Percentiles rank a stretch among this genome's conserved stretches.
phyloP scores from a whole-genome alignment of 2,329 filamentous ascomycete species.

The Phyllachora maydis region DNA sequence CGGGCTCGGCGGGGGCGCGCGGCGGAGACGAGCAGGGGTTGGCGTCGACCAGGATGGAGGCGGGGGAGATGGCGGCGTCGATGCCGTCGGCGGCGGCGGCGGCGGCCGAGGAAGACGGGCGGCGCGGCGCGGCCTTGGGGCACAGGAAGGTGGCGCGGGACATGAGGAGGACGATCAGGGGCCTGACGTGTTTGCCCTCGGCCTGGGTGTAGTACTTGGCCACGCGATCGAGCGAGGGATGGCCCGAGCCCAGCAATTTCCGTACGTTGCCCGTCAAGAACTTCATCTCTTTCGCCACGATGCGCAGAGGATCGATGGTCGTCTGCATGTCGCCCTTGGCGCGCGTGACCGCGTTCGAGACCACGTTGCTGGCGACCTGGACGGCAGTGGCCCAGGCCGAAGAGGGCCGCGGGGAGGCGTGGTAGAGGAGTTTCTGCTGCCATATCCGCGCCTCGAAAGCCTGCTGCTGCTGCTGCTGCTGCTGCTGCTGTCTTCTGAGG shows the following conservation, averaged over 20 bases:
- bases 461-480: conserved; percentile 10
- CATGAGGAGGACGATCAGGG: conserved; percentile 90
- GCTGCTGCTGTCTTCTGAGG: no score
- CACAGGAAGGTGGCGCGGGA: conserved; percentile 73
- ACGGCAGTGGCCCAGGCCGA: conserved; percentile 65
- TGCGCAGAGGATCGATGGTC: conserved; percentile 67
- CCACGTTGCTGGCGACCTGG: conserved; percentile 47
- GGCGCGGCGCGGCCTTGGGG: conserved; percentile 29
- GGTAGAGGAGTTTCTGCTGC: conserved; percentile 16
- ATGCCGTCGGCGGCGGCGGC: conserved; percentile 23
- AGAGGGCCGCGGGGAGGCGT: conserved; percentile 20
- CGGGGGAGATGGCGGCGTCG: conserved; percentile 32
- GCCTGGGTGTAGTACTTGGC: conserved; percentile 97
- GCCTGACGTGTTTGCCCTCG: conserved; percentile 91
- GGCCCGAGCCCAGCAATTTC: conserved; percentile 80
- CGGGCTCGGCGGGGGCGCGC: conserved; percentile 20
- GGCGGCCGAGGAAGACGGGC: conserved; percentile 17
- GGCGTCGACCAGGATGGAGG: conserved; percentile 48
- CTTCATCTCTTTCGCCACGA: conserved; percentile 92
- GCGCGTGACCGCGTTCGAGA: conserved; percentile 43
- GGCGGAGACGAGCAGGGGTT: conserved; percentile 56
- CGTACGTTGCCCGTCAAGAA: conserved; percentile 86
- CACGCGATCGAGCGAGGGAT: conserved; percentile 82
- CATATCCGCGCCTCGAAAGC: conserved; percentile 14
- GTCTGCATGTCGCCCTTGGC: conserved; percentile 45